Evolutionary conservation across 495 filamentous ascomycete species (phyloP), one percentile per base, ranked within the genome.

Genomic region (Penicillium mononematosum): DNA sequence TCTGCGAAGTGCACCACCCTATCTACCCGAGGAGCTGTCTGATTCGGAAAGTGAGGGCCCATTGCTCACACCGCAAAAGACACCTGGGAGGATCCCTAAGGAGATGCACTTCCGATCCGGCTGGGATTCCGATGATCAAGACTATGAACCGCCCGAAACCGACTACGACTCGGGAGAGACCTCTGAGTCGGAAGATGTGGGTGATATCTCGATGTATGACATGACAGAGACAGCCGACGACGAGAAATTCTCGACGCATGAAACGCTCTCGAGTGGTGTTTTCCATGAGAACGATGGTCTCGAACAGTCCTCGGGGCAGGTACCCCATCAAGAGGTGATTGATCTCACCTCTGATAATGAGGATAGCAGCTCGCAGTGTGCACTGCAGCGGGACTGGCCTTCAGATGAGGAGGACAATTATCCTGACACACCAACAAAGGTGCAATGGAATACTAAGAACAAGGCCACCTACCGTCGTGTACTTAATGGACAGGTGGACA

Each of bases 361-460:
- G 4, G 43, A 47, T 4, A 32, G 29, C 4, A 36, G 52, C 27
- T 19, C 31, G 0, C 52, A 45, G 19, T 20, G 12, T 2, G 52
- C 42, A 16, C 36, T 54, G 27, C 29, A 46, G 20, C 42, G 12
- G 3, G 52, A 54, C 8, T 55, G 52, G 52, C 52, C 53, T 0
- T 39, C 53, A 0, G 53, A 55, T 16, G 52, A 44, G 5, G 29
- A 25, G 5, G 29, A 25, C 0, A 16, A 16, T 0, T 45, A 20
- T 29, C 31, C 34, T 5, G n/a, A 55, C 1, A 52, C 49, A 7
- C 16, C 38, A 12, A 57, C 20, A 1, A 46, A 39, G 6, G 9
- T 19, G 3, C 22, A 11, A 20, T 6, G 17, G 22, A 51, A 24
- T 1, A n/a, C 24, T 3, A 39, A 31, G n/a, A 9, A 27, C 2